phyloP scores from a whole-genome alignment of 2,329 filamentous ascomycete species.

The Epichloe sibirici region DNA sequence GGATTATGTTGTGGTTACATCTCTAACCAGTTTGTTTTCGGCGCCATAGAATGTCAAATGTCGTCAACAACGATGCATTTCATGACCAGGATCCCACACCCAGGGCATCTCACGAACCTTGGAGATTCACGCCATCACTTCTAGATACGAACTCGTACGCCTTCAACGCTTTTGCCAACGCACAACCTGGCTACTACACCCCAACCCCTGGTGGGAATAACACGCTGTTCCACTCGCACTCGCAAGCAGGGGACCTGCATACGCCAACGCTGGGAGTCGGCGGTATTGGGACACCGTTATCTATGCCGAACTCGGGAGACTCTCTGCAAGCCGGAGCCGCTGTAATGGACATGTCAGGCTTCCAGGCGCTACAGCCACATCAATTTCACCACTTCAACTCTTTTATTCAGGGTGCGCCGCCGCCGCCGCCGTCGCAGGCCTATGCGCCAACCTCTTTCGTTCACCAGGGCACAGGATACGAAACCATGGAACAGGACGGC shows the following conservation, averaged over 20 bases:
- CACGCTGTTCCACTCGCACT: slow-evolving; percentile 68
- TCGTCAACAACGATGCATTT: slow-evolving; percentile 26
- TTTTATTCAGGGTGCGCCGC: slow-evolving; percentile 51
- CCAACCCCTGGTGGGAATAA: slow-evolving; percentile 73
- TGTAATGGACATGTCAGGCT: slow-evolving; percentile 54
- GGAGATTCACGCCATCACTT: slow-evolving; percentile 80
- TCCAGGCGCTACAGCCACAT: slow-evolving; percentile 49
- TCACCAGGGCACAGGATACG: slow-evolving; percentile 69
- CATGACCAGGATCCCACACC: slow-evolving; percentile 73
- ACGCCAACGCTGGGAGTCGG: slow-evolving; percentile 65
- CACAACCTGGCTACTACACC: slow-evolving; percentile 74
- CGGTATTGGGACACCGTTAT: slow-evolving; percentile 70
- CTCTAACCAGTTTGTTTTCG: background rate
- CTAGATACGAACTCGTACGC: slow-evolving; percentile 76
- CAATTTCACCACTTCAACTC: slow-evolving; percentile 57
- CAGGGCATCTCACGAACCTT: slow-evolving; percentile 65
- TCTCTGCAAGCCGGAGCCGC: slow-evolving; percentile 46
- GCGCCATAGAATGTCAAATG: slow-evolving; percentile 11
- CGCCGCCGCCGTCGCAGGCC: slow-evolving; percentile 40
- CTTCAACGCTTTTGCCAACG: slow-evolving; percentile 69
- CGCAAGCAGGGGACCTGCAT: slow-evolving; percentile 75
- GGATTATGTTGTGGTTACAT: background rate
- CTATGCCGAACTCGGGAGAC: slow-evolving; percentile 58
- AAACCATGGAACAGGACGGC: slow-evolving; percentile 64
- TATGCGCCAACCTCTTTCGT: slow-evolving; percentile 73